phyloP scores from a whole-genome alignment of 2,329 filamentous ascomycete genomes.

The Drechslera avenae region DNA sequence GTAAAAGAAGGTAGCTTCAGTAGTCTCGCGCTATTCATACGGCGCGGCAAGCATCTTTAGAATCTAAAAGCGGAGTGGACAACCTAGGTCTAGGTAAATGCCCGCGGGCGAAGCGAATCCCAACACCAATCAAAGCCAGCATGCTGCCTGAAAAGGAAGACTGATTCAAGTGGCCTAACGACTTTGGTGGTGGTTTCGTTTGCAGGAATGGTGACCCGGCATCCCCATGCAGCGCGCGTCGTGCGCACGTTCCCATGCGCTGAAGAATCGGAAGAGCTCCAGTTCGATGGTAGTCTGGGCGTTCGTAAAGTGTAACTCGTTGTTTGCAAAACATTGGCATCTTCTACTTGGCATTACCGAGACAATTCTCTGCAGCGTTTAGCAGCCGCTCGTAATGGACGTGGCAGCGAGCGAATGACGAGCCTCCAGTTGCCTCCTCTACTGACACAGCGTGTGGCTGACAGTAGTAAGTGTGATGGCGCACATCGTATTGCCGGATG shows the following conservation, averaged over 20 bases:
- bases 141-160: constrained; percentile 30
- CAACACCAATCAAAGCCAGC: constrained; percentile 27
- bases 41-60: constrained; percentile 31
- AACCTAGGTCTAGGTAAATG: constrained; percentile 33
- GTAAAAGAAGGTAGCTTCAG: constrained; percentile 34
- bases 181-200: constrained; percentile 25
- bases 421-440: neutral
- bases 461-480: constrained; percentile 16
- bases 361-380: neutral
- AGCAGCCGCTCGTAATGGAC: neutral
- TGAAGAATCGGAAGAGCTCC: constrained; percentile 8
- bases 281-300: constrained; percentile 11
- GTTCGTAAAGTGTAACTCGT: constrained; percentile 8
- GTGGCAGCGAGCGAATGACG: neutral
- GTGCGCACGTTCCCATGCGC: constrained; percentile 16
- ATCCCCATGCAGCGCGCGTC: constrained; percentile 24
- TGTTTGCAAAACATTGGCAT: neutral
- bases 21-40: constrained; percentile 34
- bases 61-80: constrained; percentile 43
- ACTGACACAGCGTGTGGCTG: constrained; percentile 7
- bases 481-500: constrained; percentile 12
- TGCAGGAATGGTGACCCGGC: constrained; percentile 28
- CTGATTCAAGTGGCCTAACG: constrained; percentile 29
- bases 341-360: neutral
- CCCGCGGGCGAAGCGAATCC: constrained; percentile 25